Evolutionary conservation across 2,329 filamentous ascomycete species (phyloP).

Genomic region (Claviceps quebecensis): DNA sequence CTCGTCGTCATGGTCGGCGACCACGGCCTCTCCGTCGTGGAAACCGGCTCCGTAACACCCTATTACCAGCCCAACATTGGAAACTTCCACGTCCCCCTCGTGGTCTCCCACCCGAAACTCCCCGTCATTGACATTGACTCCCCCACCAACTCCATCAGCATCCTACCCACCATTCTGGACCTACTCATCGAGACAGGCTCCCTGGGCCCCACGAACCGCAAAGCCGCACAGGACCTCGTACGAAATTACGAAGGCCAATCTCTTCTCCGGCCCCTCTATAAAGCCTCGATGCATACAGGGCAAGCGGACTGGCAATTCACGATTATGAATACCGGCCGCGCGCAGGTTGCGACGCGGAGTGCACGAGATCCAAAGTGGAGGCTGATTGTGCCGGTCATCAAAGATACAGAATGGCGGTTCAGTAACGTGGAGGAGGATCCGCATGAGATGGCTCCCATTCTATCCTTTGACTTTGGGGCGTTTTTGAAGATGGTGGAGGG

Average conservation of each 20-base stretch:
- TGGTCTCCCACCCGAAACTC: slow-evolving; percentile 20
- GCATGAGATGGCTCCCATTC: slow-evolving; percentile 13
- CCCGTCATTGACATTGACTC: slow-evolving; percentile 18
- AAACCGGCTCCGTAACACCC: slow-evolving; percentile 17
- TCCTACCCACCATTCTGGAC: slow-evolving; percentile 22
- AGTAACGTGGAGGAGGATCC: slow-evolving; percentile 16
- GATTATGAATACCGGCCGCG: slow-evolving; percentile 14
- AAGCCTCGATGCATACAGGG: slow-evolving; percentile 8
- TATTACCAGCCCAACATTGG: slow-evolving; percentile 21
- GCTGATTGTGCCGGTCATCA: slow-evolving; percentile 12
- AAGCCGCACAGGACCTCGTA: slow-evolving; percentile 16
- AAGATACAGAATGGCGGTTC: slow-evolving; percentile 18
- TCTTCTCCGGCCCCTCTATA: slow-evolving; percentile 18
- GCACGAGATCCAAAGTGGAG: slow-evolving; percentile 10
- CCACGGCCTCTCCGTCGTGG: slow-evolving; percentile 19
- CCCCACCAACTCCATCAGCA: slow-evolving; percentile 18
- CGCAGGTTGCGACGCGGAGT: slow-evolving; percentile 11
- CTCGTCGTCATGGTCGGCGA: slow-evolving; percentile 19
- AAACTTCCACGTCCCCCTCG: slow-evolving; percentile 21
- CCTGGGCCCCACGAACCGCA: slow-evolving; percentile 12
- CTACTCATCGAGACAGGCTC: slow-evolving; percentile 20
- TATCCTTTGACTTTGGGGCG: slow-evolving; percentile 13
- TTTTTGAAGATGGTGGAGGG: slow-evolving; percentile 11
- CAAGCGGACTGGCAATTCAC: slow-evolving; percentile 14
- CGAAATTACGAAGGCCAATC: slow-evolving; percentile 23